Base-by-base conservation (phyloP, 345 rosid species). In the Brassica rapa region DNA sequence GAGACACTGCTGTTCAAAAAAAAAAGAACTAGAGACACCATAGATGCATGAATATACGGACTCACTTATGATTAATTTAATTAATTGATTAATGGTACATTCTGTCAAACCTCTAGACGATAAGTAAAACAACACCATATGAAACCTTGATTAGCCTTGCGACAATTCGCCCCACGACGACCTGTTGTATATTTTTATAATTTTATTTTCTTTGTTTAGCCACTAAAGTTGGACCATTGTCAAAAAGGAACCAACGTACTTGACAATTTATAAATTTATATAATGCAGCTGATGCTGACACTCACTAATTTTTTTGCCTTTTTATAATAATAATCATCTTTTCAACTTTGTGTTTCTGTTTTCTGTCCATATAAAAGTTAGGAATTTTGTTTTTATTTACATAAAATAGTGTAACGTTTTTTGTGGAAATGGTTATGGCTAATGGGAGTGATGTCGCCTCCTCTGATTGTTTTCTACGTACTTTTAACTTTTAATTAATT, bases 81-180 rank as follows among this genome's bases (percentile, higher is more conserved):
- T 61, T n/a, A 65, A 41, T 51, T 65, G 79, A 68, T 79, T 68
- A 61, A 67, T 68, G 74, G 65, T 78, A 74, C 82, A 77, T 63
- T 80, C 84, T 75, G 83, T 76, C 77, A 74, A 78, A 69, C 53
- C 76, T 64, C 80, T 57, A 29, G 79, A 81, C 74, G 74, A 77
- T 75, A 73, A 75, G 66, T 75, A 67, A 65, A 71, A 77, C 68
- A 72, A 72, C 74, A 80, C 74, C 71, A 84, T 76, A 84, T 71
- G 69, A 46, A 83, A 75, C 83, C 79, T 85, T 83, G 85, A 85
- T 85, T 79, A 80, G 83, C 83, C 72, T 75, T 77, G 6, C 81
- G 91, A 89, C 93, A 89, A 89, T 79, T 68, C 73, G 83, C 86
- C 80, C 24, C 77, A 67, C 57, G 82, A 86, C 84, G 81, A 81